Conservation (phyloP, 2,329 filamentous ascomycete genomes). For the Bipolaris victoriae region DNA sequence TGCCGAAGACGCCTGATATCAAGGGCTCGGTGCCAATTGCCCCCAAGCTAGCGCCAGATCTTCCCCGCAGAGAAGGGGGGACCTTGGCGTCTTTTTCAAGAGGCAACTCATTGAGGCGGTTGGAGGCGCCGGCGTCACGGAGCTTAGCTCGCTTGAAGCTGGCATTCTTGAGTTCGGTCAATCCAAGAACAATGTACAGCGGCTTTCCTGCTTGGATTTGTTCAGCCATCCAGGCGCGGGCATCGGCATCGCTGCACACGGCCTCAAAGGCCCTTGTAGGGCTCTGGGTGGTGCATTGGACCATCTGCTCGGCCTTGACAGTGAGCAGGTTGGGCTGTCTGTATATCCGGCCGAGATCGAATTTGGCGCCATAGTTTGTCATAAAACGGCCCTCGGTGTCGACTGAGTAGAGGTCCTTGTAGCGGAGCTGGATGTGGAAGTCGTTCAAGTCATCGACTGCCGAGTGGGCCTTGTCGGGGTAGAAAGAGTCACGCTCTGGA, state of each 20-base stretch:
- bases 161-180: slow-evolving; percentile 49
- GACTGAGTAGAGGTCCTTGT: slow-evolving; percentile 48
- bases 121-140: slow-evolving; percentile 45
- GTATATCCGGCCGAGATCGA: slow-evolving; percentile 47
- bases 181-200: slow-evolving; percentile 44
- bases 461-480: slow-evolving; percentile 41
- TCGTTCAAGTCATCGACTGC: slow-evolving; percentile 48
- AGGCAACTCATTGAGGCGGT: slow-evolving; percentile 40
- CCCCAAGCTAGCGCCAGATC: slow-evolving; percentile 34
- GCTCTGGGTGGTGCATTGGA: slow-evolving; percentile 43
- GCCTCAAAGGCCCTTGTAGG: slow-evolving; percentile 38
- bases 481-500: slow-evolving; percentile 47
- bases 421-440: slow-evolving; percentile 49
- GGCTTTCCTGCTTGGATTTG: slow-evolving; percentile 37
- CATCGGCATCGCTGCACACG: slow-evolving; percentile 44
- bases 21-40: slow-evolving; percentile 38
- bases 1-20: slow-evolving; percentile 47
- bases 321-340: slow-evolving; percentile 47
- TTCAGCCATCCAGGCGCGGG: slow-evolving; percentile 41
- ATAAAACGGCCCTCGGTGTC: slow-evolving; percentile 48
- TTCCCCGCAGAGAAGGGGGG: slow-evolving; percentile 36
- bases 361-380: slow-evolving; percentile 48
- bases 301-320: slow-evolving; percentile 48
- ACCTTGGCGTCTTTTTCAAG: slow-evolving; percentile 44
- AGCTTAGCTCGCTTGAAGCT: slow-evolving; percentile 47